Conservation (phyloP, 805 yeast genomes). For the Candida anglica region DNA sequence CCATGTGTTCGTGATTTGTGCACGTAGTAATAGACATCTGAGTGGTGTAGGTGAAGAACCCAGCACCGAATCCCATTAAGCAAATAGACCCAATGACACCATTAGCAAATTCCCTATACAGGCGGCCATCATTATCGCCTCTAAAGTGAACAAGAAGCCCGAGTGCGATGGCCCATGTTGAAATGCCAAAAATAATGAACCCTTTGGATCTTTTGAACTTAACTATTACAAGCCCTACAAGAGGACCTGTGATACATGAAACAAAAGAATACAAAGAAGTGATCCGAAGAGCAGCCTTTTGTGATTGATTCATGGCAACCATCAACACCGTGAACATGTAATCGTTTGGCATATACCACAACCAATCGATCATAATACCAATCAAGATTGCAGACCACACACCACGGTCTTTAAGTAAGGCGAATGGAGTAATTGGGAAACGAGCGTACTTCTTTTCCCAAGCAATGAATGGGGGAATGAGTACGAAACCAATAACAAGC, state of each 20-base stretch:
- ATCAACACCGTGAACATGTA: constrained; percentile 61
- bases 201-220: constrained; percentile 13
- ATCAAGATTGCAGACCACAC: constrained; percentile 14
- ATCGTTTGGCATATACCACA: no score
- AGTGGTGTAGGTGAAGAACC: constrained; percentile 15
- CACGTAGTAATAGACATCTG: constrained; percentile 12
- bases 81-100: constrained; percentile 16
- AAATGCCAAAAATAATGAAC: constrained; percentile 19
- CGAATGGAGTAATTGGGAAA: constrained; percentile 12
- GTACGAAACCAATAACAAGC: constrained; percentile 12
- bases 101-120: constrained; percentile 4
- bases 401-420: constrained; percentile 13
- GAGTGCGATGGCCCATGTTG: constrained; percentile 21
- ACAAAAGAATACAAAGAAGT: no score
- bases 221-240: constrained; percentile 12
- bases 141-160: constrained; percentile 21
- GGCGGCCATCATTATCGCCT: constrained; percentile 1
- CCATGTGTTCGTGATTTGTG: constrained; percentile 16
- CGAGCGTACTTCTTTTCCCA: constrained; percentile 13
- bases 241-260: constrained; percentile 11
- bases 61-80: constrained; percentile 16
- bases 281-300: constrained; percentile 13
- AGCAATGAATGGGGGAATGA: constrained; percentile 10
- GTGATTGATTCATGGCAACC: constrained; percentile 20
- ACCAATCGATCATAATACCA: constrained; percentile 10